A percentile compares a stretch with the other conserved stretches of the same genome.
Evolutionary conservation across 2,329 filamentous ascomycete genomes (phyloP).

Genomic region (Ceratocystis harringtonii): DNA sequence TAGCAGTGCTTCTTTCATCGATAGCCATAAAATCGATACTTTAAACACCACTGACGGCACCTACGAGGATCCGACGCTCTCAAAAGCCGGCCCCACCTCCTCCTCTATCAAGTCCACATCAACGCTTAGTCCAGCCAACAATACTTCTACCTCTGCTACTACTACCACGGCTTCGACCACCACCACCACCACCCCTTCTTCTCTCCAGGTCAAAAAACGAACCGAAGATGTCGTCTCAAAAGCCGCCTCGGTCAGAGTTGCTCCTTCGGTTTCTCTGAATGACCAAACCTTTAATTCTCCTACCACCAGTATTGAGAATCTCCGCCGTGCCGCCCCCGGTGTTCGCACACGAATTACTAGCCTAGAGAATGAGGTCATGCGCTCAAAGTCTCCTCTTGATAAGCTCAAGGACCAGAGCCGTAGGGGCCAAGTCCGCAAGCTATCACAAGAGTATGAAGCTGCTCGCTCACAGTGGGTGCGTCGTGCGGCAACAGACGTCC

Average conservation of each 20-base stretch:
- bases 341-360: conserved; percentile 16
- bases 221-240: not conserved
- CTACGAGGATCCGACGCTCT: conserved; percentile 4
- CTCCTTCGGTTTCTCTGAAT: not conserved
- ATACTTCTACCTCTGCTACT: too few species aligned
- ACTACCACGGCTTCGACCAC: not conserved
- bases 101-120: not conserved
- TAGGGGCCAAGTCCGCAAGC: conserved; percentile 9
- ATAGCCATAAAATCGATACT: not conserved
- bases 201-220: conserved; percentile 1
- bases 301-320: conserved; percentile 14
- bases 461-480: conserved; percentile 16
- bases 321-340: conserved; percentile 15
- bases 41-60: conserved; percentile 4
- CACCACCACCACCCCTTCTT: not conserved
- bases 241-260: not conserved
- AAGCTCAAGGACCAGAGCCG: conserved; percentile 17
- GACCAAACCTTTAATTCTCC: conserved; percentile 13
- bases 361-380: conserved; percentile 16
- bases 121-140: too few species aligned
- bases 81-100: not conserved
- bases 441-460: conserved; percentile 16
- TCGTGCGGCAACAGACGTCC: conserved; percentile 6
- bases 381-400: conserved; percentile 17
- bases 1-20: conserved; percentile 5